Conservation (phyloP, 495 filamentous ascomycete species). For the Aspergillus indologenus region DNA sequence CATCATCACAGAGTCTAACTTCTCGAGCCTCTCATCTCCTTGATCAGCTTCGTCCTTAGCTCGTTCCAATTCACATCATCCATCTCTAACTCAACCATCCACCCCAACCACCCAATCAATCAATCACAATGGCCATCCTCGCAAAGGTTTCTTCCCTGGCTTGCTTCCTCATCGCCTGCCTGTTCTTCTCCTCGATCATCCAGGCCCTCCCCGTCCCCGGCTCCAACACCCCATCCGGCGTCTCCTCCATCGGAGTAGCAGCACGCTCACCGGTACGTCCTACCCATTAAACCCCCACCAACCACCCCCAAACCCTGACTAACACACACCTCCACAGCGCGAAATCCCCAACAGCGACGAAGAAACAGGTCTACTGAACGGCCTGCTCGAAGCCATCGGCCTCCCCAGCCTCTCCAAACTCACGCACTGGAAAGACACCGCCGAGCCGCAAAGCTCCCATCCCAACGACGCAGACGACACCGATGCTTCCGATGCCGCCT, state of each 20-base stretch:
- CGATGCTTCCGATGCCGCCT: slow-evolving; percentile 3
- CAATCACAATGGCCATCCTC: slow-evolving; percentile 8
- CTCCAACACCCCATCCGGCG: neutral
- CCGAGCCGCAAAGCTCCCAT: neutral
- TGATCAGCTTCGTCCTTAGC: neutral
- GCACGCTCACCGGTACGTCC: slow-evolving; percentile 12
- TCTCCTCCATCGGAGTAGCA: neutral
- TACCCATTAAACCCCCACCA: too few relatives aligned
- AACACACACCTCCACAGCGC: slow-evolving; percentile 17
- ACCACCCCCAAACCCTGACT: neutral
- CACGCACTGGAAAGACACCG: slow-evolving; percentile 12
- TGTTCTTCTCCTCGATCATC: slow-evolving; percentile 10
- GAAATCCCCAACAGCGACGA: slow-evolving; percentile 29
- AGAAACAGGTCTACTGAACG: slow-evolving; percentile 19
- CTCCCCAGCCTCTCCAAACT: slow-evolving; percentile 17
- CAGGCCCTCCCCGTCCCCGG: neutral
- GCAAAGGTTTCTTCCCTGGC: slow-evolving; percentile 5
- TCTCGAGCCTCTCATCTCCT: neutral
- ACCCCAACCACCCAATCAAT: neutral
- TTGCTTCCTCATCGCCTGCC: slow-evolving; percentile 6
- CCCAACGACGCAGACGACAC: neutral
- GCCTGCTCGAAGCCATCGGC: slow-evolving; percentile 24
- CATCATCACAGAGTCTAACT: neutral
- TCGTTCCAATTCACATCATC: too few relatives aligned
- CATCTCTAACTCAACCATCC: neutral